Percentiles rank a stretch among this genome's conserved stretches.
Evolutionary conservation across 148 eudicot genomes (phyloP).

Genomic region (Limonium bicolor): DNA sequence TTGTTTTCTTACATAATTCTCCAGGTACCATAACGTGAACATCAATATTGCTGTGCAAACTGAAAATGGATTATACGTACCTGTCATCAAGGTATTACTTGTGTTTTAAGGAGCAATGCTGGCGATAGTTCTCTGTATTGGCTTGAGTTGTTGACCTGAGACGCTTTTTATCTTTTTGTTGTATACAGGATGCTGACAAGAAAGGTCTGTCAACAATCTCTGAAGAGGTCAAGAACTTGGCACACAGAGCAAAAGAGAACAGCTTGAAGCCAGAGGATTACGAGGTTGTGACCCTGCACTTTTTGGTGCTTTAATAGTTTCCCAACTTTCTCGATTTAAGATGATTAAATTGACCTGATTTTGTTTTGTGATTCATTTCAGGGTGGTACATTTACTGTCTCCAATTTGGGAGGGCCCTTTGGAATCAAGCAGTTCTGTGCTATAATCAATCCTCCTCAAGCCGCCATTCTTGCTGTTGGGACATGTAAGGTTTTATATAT

Average conservation of each 20-base stretch:
- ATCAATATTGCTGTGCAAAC: constrained; percentile 97
- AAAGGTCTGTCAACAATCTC: constrained; percentile 70
- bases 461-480: constrained; percentile 92
- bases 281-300: constrained; percentile 39
- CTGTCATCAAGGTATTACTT: constrained; percentile 87
- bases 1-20: background rate
- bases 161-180: background rate
- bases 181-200: constrained; percentile 86
- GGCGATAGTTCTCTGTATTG: background rate
- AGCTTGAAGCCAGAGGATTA: constrained; percentile 87
- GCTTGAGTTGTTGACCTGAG: background rate
- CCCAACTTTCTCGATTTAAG: background rate
- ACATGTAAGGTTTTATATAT: constrained; percentile 41
- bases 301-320: background rate
- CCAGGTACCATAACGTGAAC: constrained; percentile 76
- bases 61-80: constrained; percentile 83
- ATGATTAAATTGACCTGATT: background rate
- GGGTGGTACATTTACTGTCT: constrained; percentile 61
- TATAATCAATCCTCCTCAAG: constrained; percentile 92
- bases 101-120: too few relatives aligned
- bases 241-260: constrained; percentile 82
- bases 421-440: constrained; percentile 98
- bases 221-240: constrained; percentile 78
- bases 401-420: constrained; percentile 94
- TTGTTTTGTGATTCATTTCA: background rate